Evolutionary conservation across 495 filamentous ascomycete genomes (phyloP).

Genomic region (Penicillium ochrochloron): DNA sequence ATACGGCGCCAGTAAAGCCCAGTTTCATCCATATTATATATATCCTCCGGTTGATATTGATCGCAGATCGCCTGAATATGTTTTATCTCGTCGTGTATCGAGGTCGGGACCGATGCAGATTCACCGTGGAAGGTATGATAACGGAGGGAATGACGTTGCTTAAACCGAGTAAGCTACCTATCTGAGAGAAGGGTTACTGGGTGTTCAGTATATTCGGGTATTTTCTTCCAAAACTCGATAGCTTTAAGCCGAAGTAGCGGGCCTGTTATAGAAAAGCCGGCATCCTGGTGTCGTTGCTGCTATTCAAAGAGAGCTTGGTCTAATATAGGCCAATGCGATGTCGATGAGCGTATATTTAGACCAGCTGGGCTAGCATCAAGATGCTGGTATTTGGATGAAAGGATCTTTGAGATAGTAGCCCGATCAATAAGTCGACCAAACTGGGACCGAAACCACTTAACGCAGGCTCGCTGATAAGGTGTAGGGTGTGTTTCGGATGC

Average conservation of each 20-base stretch:
- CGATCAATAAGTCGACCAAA: conserved; percentile 14
- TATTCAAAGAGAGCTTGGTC: conserved; percentile 17
- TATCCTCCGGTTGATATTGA: conserved; percentile 16
- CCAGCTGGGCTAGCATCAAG: conserved; percentile 18
- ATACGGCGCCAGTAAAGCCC: conserved; percentile 18
- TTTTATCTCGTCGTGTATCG: conserved; percentile 16
- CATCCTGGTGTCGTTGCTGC: conserved; percentile 6
- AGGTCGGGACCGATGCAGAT: conserved; percentile 17
- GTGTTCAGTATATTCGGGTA: conserved; percentile 16
- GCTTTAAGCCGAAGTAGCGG: conserved; percentile 16
- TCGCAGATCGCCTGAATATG: conserved; percentile 11
- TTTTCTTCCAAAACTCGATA: conserved; percentile 14
- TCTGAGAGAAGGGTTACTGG: conserved; percentile 16
- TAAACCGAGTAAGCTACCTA: conserved; percentile 20
- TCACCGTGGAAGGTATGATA: conserved; percentile 20
- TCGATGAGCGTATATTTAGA: conserved; percentile 6
- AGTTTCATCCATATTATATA: conserved; percentile 10
- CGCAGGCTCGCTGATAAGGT: conserved; percentile 10
- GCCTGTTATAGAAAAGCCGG: conserved; percentile 13
- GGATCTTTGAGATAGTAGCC: conserved; percentile 10
- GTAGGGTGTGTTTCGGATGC: conserved; percentile 9
- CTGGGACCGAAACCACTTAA: conserved; percentile 16
- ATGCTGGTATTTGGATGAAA: conserved; percentile 18
- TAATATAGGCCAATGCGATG: conserved; percentile 18
- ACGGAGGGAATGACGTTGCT: conserved; percentile 12